A percentile compares a stretch with the other conserved stretches of the same genome.
These are phyloP conservation scores for Dictyostelium capitatum DNA, from an alignment of 78 protist species.

Conservation along the genomic window DNA sequence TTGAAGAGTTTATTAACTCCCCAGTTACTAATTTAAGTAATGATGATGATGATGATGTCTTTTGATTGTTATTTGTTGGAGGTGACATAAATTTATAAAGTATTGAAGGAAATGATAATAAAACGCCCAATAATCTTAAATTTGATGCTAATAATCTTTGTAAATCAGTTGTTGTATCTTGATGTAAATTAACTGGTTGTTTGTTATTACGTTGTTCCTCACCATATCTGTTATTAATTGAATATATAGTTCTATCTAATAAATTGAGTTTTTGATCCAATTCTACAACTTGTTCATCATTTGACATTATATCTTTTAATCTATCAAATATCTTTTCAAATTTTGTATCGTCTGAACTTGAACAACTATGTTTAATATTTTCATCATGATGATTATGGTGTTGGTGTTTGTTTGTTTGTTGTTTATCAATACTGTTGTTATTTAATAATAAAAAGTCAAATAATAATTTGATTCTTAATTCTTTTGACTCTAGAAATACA, in stretches of 20 bases:
- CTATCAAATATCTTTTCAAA: conserved; percentile 40
- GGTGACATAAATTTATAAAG: neutral
- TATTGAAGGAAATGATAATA: neutral
- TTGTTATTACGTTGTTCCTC: neutral
- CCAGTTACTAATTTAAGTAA: neutral
- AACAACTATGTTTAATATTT: no score
- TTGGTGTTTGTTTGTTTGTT: neutral
- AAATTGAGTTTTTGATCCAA: neutral
- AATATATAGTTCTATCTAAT: neutral
- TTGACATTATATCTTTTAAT: neutral
- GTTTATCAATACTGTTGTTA: neutral
- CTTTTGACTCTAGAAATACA: neutral
- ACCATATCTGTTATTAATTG: neutral
- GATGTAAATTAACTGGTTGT: neutral
- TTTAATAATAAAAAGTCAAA: conserved; percentile 6
- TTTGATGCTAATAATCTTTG: neutral
- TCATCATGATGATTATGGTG: neutral
- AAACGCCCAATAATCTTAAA: neutral
- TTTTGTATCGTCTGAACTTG: conserved; percentile 19
- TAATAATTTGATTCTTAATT: neutral
- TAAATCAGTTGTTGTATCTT: neutral
- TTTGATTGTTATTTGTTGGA: neutral
- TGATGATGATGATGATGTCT: no score
- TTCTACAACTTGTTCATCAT: neutral
- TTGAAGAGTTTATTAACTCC: neutral